phyloP scores from a whole-genome alignment of 257 asterid genomes.

The Galeopsis tetrahit region DNA sequence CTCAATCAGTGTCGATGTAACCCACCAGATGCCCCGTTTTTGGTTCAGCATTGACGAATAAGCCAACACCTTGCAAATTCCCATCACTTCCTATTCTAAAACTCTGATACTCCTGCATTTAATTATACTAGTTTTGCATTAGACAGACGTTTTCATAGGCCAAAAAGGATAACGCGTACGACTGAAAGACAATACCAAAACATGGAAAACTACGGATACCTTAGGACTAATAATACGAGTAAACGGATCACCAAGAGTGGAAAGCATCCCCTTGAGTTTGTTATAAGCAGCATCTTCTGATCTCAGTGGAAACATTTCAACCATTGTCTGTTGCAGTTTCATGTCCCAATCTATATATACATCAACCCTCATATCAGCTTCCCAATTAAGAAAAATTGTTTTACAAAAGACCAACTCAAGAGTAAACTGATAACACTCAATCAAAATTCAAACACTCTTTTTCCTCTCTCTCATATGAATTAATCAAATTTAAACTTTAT shows the following conservation, averaged over 20 bases:
- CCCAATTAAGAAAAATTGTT: background rate
- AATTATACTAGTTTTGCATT: background rate
- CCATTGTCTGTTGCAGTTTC: constrained; percentile 94
- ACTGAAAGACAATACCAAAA: background rate
- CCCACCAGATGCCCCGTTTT: constrained; percentile 84
- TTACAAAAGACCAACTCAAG: background rate
- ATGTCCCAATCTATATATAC: constrained; percentile 83
- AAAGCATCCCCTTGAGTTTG: constrained; percentile 91
- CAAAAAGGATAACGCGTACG: background rate
- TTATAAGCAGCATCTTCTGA: constrained; percentile 95
- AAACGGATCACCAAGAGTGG: constrained; percentile 95
- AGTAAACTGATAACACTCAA: background rate
- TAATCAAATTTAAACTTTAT: background rate
- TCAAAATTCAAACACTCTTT: background rate
- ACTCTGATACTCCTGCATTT: constrained; percentile 84
- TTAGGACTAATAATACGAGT: constrained; percentile 94
- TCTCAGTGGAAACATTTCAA: constrained; percentile 80
- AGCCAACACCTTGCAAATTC: constrained; percentile 94
- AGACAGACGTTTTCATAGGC: background rate
- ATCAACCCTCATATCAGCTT: constrained; percentile 6
- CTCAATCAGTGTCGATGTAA: constrained; percentile 9
- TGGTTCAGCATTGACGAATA: constrained; percentile 77
- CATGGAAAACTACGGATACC: constrained; percentile 41
- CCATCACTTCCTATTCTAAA: constrained; percentile 94
- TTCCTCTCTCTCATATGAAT: background rate